These are phyloP conservation scores for Blastocystis sp. DNA, from an alignment of 352 stramenopile species.

Conservation along the genomic window DNA sequence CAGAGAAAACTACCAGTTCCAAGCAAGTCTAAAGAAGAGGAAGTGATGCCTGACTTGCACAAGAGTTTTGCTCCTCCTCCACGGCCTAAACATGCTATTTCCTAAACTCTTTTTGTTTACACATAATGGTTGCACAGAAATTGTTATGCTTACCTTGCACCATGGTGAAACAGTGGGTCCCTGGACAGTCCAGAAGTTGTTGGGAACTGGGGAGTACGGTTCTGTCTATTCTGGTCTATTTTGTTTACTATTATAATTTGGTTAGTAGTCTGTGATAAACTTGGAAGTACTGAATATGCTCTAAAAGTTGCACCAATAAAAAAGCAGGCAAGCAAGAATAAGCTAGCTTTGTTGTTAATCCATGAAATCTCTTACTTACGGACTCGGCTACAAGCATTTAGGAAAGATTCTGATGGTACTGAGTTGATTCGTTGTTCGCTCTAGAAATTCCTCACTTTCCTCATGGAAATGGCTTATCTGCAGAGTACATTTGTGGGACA, in stretches of 20 bases:
- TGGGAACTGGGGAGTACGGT: constrained; percentile 30
- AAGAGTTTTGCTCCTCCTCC: constrained; percentile 16
- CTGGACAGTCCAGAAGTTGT: not conserved
- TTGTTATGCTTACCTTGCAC: not conserved
- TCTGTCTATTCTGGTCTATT: constrained; percentile 1
- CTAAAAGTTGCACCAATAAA: not conserved
- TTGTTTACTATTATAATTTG: not conserved
- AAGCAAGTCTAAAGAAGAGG: not conserved
- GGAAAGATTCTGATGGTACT: constrained; percentile 1
- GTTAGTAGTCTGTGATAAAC: not conserved
- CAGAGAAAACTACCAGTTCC: not conserved
- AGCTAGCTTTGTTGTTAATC: not conserved
- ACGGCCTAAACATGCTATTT: not conserved
- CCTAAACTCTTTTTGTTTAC: not conserved
- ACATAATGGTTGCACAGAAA: not conserved
- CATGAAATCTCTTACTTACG: not conserved
- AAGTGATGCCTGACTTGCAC: constrained; percentile 22
- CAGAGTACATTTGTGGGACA: not conserved
- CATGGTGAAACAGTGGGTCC: not conserved
- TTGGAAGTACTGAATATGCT: not conserved
- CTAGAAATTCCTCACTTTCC: constrained; percentile 46
- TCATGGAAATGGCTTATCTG: not conserved
- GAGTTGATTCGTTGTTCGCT: not conserved
- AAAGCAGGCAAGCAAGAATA: constrained; percentile 37
- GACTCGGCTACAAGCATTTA: not conserved